Base-by-base conservation (phyloP, 352 stramenopile species). In the Phytophthora crassamura region DNA sequence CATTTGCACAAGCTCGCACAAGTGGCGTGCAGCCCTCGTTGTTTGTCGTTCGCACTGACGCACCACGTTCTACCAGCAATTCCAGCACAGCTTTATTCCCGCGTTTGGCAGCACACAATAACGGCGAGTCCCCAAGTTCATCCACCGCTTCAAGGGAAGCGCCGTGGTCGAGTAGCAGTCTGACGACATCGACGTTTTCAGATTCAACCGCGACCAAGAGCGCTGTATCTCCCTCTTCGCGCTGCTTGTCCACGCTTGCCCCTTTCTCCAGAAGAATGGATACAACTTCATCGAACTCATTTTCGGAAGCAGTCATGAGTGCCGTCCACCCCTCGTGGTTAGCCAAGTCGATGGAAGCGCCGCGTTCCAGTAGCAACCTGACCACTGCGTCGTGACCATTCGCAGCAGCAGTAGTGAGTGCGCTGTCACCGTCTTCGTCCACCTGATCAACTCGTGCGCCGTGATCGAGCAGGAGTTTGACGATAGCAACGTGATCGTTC, bases 121-220 rank as follows among this genome's bases (percentile, higher is more conserved):
- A 33, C 7, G 60, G 45, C 7, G 36, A 56, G 10, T 36, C 28
- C 7, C 32, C 60, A n/a, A 14, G n/a, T 14, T 59, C 12, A 12
- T 48, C 16, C 12, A 35, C 52, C 10, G 50, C 35, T 32, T 69
- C 53, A 36, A 64, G n/a, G 4, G 32, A 52, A 11, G 60, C 60
- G 2, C 52, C 52, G 34, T 58, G 10, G 1, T 64, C n/a, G 12
- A 69, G 2, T 3, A 69, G 61, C n/a, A 58, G 8, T 18, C 39
- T 36, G n/a, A 46, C 45, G 14, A 60, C 22, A 25, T 41, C 40
- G 4, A 41, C 40, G 10, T 32, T 3, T n/a, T 40, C 54, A 22
- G 22, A 12, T 42, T 38, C 35, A 35, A 53, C 38, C 8, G 46
- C 43, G 32, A 60, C 42, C 2, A 28, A 20, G 0, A 65, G 33